Base-by-base conservation (phyloP, 805 yeast genomes). In the Lachancea cidri region DNA sequence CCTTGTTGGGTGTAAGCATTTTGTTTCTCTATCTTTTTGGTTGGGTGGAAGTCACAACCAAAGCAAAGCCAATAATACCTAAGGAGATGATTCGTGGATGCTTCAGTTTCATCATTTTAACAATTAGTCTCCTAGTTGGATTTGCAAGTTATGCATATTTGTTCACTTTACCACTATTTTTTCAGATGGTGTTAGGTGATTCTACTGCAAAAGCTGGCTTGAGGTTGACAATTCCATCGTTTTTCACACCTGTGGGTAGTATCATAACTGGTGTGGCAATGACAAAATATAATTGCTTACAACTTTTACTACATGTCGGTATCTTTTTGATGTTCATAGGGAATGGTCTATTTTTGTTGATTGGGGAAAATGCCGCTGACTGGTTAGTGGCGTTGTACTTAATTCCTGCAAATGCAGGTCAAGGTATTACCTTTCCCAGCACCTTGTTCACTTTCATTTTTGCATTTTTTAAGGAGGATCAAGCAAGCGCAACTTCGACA, bases 211-310 rank as follows among this genome's bases (percentile, higher is more conserved):
- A 52, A 45, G 70, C 72, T 4, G 74, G 74, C 2, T 48, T 69
- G 15, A 51, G 74, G 39, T 53, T 71, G 30, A 64, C 67, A 2
- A 59, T 67, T 15, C 74, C 73, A 4, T 63, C 73, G 3, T 38
- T 66, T 14, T 64, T 65, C 29, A 68, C 71, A 1, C 70, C 73
- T n/a, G 57, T 68, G 18, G 74, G 74, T 4, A 66, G 73, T 2
- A 41, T 71, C 15, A 51, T 60, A 5, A 61, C 73, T 1, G 74
- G 73, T 0, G 46, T 57, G 29, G 49, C 59, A 38, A 68, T 68
- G 71, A 60, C 66, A 35, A 58, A 50, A 32, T 53, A 53, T 32
- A 50, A 58, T 6, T 46, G 52, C 18, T 49, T 70, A 20, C 54
- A 47, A 5, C 36, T 44, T 17, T 46, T 70, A 25, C 58, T 66